Conservation (phyloP, 73 alveolate species). For the Blepharisma japonicum region DNA sequence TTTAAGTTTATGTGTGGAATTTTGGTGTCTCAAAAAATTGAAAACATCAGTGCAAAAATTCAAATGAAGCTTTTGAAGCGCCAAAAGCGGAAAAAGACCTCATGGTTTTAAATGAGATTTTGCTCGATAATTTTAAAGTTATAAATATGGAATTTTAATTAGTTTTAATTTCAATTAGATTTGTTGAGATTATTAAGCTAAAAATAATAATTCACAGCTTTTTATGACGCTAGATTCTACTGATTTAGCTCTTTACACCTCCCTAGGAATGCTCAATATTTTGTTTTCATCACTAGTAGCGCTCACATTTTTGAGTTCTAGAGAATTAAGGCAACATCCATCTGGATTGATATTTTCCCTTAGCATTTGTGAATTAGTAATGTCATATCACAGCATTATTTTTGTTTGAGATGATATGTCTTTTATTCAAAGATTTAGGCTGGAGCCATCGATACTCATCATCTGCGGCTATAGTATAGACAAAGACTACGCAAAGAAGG, state of each 20-base stretch:
- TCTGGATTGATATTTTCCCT: not conserved
- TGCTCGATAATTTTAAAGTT: too few species aligned
- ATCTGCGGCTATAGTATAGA: not conserved
- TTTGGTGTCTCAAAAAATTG: too few species aligned
- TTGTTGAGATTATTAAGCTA: too few species aligned
- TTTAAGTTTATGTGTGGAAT: too few species aligned
- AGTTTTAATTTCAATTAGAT: too few species aligned
- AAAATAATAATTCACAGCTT: too few species aligned
- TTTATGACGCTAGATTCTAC: not conserved
- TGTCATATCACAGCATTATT: slow-evolving; percentile 9
- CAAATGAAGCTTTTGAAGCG: too few species aligned
- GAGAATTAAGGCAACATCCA: slow-evolving; percentile 4
- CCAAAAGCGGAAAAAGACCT: too few species aligned
- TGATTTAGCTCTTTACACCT: not conserved
- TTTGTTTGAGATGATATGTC: not conserved
- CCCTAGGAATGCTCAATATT: slow-evolving; percentile 1
- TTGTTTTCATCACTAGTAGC: not conserved
- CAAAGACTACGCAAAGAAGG: not conserved
- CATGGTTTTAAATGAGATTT: too few species aligned
- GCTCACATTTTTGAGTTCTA: not conserved
- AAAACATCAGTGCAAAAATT: too few species aligned
- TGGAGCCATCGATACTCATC: not conserved
- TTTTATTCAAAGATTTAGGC: not conserved
- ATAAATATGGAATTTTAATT: too few species aligned
- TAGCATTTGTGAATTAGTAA: not conserved